Evolutionary conservation across 2,329 filamentous ascomycete species (phyloP), one percentile per base, ranked within the genome.

Genomic region (Aspergillus ochraceoroseus): DNA sequence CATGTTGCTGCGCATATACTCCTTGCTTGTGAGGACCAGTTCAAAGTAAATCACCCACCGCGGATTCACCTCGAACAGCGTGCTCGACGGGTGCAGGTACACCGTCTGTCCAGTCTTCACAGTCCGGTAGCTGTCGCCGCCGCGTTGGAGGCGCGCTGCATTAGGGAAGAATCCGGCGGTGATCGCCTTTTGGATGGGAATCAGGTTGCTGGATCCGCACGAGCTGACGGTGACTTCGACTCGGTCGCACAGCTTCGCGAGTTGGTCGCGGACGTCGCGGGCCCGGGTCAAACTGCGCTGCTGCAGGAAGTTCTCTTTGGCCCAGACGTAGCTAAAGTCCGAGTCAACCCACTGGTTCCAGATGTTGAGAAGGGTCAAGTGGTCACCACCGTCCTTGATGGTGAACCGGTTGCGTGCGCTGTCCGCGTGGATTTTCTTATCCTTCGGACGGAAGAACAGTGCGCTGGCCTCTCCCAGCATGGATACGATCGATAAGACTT

Each of bases 381-480:
- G 86, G 60, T 98, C 92, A 28, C 92, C 92, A 23, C 89, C 89
- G 46, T 94, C 88, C 54, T 87, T 87, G 60, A 90, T 73, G 0
- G 87, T 94, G 66, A 96, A 96, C 1, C 90, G 80, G 23, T 84
- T 83, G 9, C 88, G 81, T 0, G 92, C 92, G 47, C 85, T 87
- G 63, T 98, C 90, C 8, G 92, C 92, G 57, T 95, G 87, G 18
- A 95, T 83, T 63, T 95, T 95, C 72, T 96, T 95, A 68, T 98
- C 89, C 61, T 95, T 95, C 13, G 92, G 89, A 0, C 88, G 77
- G 74, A 94, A 94, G 72, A 95, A 98, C 4, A 98, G 76, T 0
- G 88, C 83, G 3, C 83, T 87, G 1, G 86, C 80, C 67, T 96
- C 92, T 46, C 85, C 81, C 0, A 96, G 76, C 86, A 96, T 95